Evolutionary conservation across 73 alveolate species (phyloP), one percentile per base, ranked within the genome.

Genomic region (Paramecium bursaria): DNA sequence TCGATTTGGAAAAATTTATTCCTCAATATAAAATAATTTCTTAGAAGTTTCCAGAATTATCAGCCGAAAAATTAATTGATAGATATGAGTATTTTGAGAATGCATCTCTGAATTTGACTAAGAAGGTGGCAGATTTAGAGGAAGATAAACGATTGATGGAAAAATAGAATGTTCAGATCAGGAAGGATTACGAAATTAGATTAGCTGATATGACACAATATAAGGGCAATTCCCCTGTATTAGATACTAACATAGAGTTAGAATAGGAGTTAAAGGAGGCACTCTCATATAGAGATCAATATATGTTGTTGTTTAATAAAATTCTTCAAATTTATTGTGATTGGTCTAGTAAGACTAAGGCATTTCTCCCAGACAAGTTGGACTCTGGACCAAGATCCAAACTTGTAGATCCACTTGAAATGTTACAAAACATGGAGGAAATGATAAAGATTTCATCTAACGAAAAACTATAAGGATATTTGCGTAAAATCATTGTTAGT

Each of bases 311-410:
- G 33, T 57, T 29, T 13, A 57, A 30, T 30, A 30, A 57, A 30
- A 57, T 57, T 4, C 27, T 57, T 48, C 10, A 57, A n/a, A 30
- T 57, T 4, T 57, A 57, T 57, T 57, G 52, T 30, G 33, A 57
- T 57, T 57, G 52, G 50, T 30, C 76, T 3, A 67, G 21, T 39
- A 42, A 35, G 4, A 5, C 54, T 31, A 67, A 67, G 21, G 82
- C 82, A 5, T 17, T 54, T 0, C 15, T 54, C 23, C 75, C 75
- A 26, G 75, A 54, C 29, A 54, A 54, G 29, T 26, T 54, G 75
- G 75, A 57, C 33, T 48, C 27, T 57, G 76, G 76, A 27, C 76
- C 76, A 27, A 57, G 76, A 57, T 48, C 76, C 13, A 57, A 57
- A n/a, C 33, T 57, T 0, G 76, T 57, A 4, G 76, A 57, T 57